A percentile compares a stretch with the other conserved stretches of the same genome.
Evolutionary conservation across 2,329 filamentous ascomycete genomes (phyloP).

Genomic region (Sporothrix dimorphospora): DNA sequence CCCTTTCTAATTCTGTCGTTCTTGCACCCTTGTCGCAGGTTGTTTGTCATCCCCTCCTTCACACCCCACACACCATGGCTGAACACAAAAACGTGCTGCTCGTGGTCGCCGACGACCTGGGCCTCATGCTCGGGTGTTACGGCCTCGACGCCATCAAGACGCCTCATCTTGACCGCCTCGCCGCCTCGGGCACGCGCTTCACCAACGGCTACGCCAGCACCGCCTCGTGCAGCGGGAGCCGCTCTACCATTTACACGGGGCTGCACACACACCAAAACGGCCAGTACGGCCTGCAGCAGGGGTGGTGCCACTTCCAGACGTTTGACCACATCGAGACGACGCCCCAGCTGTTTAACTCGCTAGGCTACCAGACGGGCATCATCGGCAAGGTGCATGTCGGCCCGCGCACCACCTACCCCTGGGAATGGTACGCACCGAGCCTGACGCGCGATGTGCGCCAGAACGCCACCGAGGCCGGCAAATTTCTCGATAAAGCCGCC

Average conservation of each 20-base stretch:
- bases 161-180: conserved; percentile 48
- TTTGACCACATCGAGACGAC: conserved; percentile 49
- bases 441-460: conserved; percentile 48
- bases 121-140: conserved; percentile 31
- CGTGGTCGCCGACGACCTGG: conserved; percentile 31
- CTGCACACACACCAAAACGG: conserved; percentile 54
- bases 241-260: conserved; percentile 53
- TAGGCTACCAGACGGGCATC: conserved; percentile 51
- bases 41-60: background rate
- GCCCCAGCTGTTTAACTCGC: conserved; percentile 44
- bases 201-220: conserved; percentile 49
- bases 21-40: no score
- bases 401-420: conserved; percentile 46
- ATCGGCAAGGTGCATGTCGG: conserved; percentile 55
- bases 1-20: background rate
- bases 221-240: conserved; percentile 53
- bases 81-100: conserved; percentile 31
- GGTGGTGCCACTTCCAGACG: conserved; percentile 48
- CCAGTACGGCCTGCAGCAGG: conserved; percentile 49
- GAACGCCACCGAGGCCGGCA: conserved; percentile 44
- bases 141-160: conserved; percentile 39
- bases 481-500: conserved; percentile 45
- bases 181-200: conserved; percentile 44
- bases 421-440: conserved; percentile 47
- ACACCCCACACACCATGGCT: background rate